A percentile compares a stretch with the other conserved stretches of the same genome.
phyloP scores from a whole-genome alignment of 2,329 filamentous ascomycete species.

The Xylariaceae sp. region DNA sequence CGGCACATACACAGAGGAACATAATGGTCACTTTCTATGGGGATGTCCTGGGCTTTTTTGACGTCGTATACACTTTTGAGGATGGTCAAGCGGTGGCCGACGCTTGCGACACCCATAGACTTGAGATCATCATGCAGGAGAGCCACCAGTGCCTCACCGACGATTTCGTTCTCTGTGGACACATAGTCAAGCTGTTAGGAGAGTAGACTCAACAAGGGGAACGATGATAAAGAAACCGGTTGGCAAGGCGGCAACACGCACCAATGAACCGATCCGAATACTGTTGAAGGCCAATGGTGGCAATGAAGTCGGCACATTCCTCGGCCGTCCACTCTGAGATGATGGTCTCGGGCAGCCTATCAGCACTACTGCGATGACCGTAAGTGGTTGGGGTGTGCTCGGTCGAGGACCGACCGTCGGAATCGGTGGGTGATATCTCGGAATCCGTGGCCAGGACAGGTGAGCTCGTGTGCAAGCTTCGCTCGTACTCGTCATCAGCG shows the following conservation, averaged over 20 bases:
- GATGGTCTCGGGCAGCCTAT: conserved; percentile 73
- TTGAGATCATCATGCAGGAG: conserved; percentile 92
- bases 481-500: conserved; percentile 83
- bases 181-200: conserved; percentile 28
- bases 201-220: conserved; percentile 13
- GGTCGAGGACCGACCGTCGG: conserved; percentile 69
- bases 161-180: conserved; percentile 83
- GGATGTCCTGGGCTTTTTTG: conserved; percentile 91
- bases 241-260: conserved; percentile 50
- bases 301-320: conserved; percentile 89
- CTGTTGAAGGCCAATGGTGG: conserved; percentile 77
- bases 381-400: conserved; percentile 84
- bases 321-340: conserved; percentile 83
- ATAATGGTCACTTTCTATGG: conserved; percentile 91
- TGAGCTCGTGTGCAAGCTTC: conserved; percentile 70
- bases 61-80: conserved; percentile 96
- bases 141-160: conserved; percentile 87
- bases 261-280: conserved; percentile 85
- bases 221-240: conserved; percentile 2
- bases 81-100: conserved; percentile 92
- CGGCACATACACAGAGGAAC: conserved; percentile 81
- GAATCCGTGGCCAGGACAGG: conserved; percentile 69
- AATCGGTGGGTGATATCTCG: conserved; percentile 73
- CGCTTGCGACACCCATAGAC: conserved; percentile 90
- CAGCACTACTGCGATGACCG: conserved; percentile 67